Percentiles rank a stretch among this genome's conserved stretches.
These are phyloP conservation scores for Digitaria exilis DNA, from an alignment of 202 grass and related monocot species.

Conservation along the genomic window DNA sequence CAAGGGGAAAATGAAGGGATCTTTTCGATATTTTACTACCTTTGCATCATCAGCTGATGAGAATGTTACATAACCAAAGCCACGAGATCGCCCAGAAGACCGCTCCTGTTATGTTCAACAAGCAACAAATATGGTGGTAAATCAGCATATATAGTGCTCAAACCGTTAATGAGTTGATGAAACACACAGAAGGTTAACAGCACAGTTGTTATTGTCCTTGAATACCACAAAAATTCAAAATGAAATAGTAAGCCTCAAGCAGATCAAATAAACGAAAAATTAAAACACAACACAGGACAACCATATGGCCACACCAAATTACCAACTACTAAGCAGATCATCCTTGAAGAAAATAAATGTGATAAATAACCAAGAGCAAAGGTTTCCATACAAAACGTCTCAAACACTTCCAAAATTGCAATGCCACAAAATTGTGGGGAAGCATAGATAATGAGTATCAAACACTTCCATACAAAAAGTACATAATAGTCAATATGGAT, in stretches of 20 bases:
- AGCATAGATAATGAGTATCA: background rate
- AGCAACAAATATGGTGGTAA: conserved; percentile 22
- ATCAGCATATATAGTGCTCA: background rate
- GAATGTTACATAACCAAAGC: conserved; percentile 94
- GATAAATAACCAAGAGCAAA: background rate
- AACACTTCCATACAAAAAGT: too few relatives aligned
- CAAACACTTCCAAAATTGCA: background rate
- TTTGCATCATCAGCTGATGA: conserved; percentile 83
- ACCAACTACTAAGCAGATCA: background rate
- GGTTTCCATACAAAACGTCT: background rate
- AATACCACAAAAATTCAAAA: background rate
- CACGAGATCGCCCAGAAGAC: conserved; percentile 84
- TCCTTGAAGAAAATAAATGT: background rate
- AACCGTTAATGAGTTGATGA: background rate
- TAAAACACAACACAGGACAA: background rate
- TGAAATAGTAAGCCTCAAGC: background rate
- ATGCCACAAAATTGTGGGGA: conserved; percentile 17
- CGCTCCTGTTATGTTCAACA: conserved; percentile 66
- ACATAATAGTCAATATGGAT: background rate
- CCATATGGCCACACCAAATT: too few relatives aligned
- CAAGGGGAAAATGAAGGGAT: background rate
- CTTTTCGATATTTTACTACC: conserved; percentile 44
- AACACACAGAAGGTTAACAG: background rate
- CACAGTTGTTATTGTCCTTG: background rate
- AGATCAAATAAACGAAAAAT: background rate